Evolutionary conservation across 1,284 basidiomycete genomes (phyloP).

Genomic region (Trametes hirsuta): DNA sequence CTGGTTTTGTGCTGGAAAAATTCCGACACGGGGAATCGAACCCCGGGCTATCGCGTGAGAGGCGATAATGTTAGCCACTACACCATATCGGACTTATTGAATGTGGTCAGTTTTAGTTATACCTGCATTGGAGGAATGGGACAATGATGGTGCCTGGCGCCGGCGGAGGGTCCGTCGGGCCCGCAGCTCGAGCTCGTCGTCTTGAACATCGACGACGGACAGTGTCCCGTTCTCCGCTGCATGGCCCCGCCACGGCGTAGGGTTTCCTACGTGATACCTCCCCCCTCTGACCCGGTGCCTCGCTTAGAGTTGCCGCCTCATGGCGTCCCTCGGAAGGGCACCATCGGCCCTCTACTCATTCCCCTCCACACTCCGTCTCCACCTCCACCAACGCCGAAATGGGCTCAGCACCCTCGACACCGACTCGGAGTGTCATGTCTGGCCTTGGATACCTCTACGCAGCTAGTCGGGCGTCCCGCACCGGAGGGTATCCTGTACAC

Average conservation of each 20-base stretch:
- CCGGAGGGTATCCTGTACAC: conserved; percentile 95
- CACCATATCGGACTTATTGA: conserved; percentile 17
- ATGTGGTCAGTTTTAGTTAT: not conserved
- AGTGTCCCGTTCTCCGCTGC: not conserved
- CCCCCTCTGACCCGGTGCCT: conserved; percentile 65
- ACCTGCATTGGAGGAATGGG: not conserved
- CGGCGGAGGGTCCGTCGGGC: not conserved
- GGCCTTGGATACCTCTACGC: conserved; percentile 85
- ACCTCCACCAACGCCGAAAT: conserved; percentile 29
- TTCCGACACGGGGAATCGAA: conserved; percentile 26
- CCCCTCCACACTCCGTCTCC: conserved; percentile 47
- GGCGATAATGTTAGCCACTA: conserved; percentile 25
- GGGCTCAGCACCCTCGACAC: conserved; percentile 69
- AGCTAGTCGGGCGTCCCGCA: conserved; percentile 56
- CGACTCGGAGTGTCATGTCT: conserved; percentile 87
- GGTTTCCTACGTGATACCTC: conserved; percentile 86
- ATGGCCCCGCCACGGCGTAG: conserved; percentile 54
- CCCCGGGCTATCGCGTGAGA: conserved; percentile 26
- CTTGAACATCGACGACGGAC: conserved; percentile 9
- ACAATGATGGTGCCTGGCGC: not conserved
- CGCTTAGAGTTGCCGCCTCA: conserved; percentile 73
- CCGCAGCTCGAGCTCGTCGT: not conserved
- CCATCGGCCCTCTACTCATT: conserved; percentile 67
- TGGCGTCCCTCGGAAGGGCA: conserved; percentile 62
- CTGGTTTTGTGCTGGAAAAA: not conserved